Evolutionary conservation across 2,329 filamentous ascomycete genomes (phyloP), one percentile per base, ranked within the genome.

Genomic region (Alternaria triticina): DNA sequence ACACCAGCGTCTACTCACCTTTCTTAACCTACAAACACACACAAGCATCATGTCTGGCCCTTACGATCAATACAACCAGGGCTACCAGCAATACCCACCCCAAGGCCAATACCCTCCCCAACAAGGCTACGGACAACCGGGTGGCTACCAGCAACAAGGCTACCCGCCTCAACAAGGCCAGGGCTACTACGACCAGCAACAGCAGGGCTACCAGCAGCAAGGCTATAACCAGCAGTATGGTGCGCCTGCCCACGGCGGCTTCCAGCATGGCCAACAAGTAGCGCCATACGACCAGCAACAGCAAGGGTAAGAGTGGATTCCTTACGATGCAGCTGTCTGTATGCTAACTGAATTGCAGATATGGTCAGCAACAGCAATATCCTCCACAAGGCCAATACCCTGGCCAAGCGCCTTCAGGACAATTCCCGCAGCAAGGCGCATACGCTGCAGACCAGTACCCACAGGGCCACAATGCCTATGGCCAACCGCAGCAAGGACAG

Each of bases 21-120:
- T 40, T 36, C 25, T 22, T 40, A 15, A 44, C 49, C 55, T 57
- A 46, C 56, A 45, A 63, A 57, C 45, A 58, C 57, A 56, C 58
- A 64, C 46, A 49, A 47, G 47, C 68, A 77, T 40, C 61, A 87
- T 87, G 85, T 86, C 84, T 15, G 84, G 84, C 62, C 83, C 83
- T 40, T 86, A 86, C 80, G 81, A 84, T 66, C 79, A 82, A 60
- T 81, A 82, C 67, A 73, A 75, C 68, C 77, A 79, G 30, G 72
- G 72, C 50, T 71, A 77, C 66, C 75, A 81, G 64, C 76, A 79
- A 50, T 79, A 80, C 65, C 76, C 77, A 8, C 74, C 75, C 2
- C 77, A 78, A 11, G 67, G 69, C 40, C 72, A 76, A 54, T 73
- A 71, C 56, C 68, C 80, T 54, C 68, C 69, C 12, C 76, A 69